Evolutionary conservation across 495 filamentous ascomycete genomes (phyloP).

Genomic region (Apodospora peruviana): DNA sequence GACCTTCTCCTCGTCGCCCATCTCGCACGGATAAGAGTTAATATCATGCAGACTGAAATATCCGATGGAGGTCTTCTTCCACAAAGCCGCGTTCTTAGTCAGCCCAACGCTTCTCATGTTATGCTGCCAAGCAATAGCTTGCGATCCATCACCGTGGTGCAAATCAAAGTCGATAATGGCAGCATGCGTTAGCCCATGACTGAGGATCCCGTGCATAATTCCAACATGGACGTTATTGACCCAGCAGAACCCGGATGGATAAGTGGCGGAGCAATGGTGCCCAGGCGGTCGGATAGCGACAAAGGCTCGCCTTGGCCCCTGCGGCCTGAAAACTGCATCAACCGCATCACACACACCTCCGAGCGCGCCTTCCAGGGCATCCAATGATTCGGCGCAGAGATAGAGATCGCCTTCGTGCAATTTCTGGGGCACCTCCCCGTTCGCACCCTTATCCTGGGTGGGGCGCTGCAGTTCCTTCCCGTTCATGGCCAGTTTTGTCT

Average conservation of each 20-base stretch:
- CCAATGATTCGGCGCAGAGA: conserved; percentile 73
- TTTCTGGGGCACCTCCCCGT: conserved; percentile 39
- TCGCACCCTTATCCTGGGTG: conserved; percentile 39
- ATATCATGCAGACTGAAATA: conserved; percentile 98
- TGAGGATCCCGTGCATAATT: conserved; percentile 78
- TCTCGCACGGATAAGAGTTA: conserved; percentile 93
- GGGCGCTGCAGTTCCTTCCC: conserved; percentile 72
- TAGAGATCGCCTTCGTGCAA: conserved; percentile 86
- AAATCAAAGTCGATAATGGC: conserved; percentile 97
- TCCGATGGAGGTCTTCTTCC: conserved; percentile 80
- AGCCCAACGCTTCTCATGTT: conserved; percentile 56
- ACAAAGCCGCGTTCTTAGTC: conserved; percentile 58
- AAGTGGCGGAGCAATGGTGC: conserved; percentile 84
- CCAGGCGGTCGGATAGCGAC: conserved; percentile 79
- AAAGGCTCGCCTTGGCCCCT: conserved; percentile 66
- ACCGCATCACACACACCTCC: conserved; percentile 89
- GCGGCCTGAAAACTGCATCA: conserved; percentile 67
- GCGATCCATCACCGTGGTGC: conserved; percentile 94
- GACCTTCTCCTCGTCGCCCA: conserved; percentile 82
- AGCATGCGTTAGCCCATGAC: conserved; percentile 82
- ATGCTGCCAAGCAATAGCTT: conserved; percentile 83
- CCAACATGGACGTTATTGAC: conserved; percentile 97
- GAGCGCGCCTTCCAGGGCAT: conserved; percentile 83
- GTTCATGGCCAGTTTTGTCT: conserved; percentile 62
- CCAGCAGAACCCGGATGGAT: conserved; percentile 96